Conservation (phyloP, 805 yeast genomes). For the Candida multigemmis region DNA sequence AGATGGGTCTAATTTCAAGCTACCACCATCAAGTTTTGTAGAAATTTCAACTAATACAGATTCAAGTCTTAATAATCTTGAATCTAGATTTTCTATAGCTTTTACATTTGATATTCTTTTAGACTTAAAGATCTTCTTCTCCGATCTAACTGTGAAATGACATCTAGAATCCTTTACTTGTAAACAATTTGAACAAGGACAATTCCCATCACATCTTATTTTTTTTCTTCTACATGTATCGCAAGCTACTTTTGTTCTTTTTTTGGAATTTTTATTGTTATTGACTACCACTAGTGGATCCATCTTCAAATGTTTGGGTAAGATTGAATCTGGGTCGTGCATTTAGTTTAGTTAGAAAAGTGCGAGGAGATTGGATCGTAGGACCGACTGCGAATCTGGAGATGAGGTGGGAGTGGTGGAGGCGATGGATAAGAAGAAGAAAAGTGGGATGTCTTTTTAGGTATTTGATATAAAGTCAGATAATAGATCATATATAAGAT, state of each 20-base stretch:
- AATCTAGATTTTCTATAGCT: slow-evolving; percentile 9
- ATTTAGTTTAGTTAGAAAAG: not conserved
- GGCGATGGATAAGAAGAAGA: too few relatives aligned
- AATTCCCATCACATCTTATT: slow-evolving; percentile 21
- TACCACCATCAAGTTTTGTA: slow-evolving; percentile 9
- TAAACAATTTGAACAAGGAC: slow-evolving; percentile 20
- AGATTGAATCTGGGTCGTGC: not conserved
- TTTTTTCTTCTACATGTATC: slow-evolving; percentile 23
- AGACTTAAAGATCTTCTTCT: slow-evolving; percentile 1
- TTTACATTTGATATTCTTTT: slow-evolving; percentile 4
- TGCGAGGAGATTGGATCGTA: not conserved
- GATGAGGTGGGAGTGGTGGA: not conserved
- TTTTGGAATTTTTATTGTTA: slow-evolving; percentile 3
- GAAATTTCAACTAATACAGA: slow-evolving; percentile 9
- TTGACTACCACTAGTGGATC: not conserved
- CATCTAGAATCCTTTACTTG: slow-evolving; percentile 11
- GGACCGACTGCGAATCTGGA: not conserved
- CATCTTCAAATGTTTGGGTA: not conserved
- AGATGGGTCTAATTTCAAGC: slow-evolving; percentile 1
- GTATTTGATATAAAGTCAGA: too few relatives aligned
- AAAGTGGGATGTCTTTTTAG: too few relatives aligned
- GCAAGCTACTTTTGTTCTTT: slow-evolving; percentile 19
- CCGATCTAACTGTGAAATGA: slow-evolving; percentile 7
- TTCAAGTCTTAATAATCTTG: slow-evolving; percentile 13
- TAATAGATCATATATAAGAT: too few relatives aligned